Evolutionary conservation across 2,329 filamentous ascomycete species (phyloP), one percentile per base, ranked within the genome.

Genomic region (Monosporascus sp.): DNA sequence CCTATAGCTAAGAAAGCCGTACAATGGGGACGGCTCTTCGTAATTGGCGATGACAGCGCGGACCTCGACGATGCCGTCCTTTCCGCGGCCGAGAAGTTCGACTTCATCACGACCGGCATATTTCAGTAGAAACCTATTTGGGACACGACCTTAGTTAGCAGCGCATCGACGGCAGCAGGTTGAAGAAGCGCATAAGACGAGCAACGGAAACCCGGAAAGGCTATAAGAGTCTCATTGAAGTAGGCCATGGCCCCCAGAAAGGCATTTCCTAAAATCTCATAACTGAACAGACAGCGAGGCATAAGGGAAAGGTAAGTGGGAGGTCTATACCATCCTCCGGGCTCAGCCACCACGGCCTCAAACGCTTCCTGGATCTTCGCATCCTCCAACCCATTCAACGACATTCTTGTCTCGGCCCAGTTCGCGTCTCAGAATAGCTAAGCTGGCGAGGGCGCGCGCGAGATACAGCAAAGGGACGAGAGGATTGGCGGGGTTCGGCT

Each of bases 301-400:
- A 14, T 5, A 14, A 35, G 31, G 31, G 31, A 14, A 35, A 35
- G 39, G 50, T 44, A 50, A 53, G 31, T 48, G 53, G 54, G 56
- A 48, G 46, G 44, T 52, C 77, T 88, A 73, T 81, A 97, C 94
- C 94, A 99, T 87, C 91, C 92, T 76, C 91, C 92, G 54, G 90
- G 84, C 73, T 97, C 94, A 55, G 82, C 82, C 63, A 86, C 77
- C 53, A 90, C 89, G 64, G 83, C 77, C 68, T 92, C 88, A 74
- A 96, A 87, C 65, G 92, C 91, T 75, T 95, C 90, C 73, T 86
- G 83, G 74, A 99, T 82, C 68, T 84, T 82, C 63, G 81, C 77
- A 75, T 85, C 82, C 76, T 97, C 92, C 74, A 97, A 80, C 60
- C 94, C 94, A 85, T 96, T 96, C 73, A 97, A 80, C 78, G 93